A percentile compares a stretch with the other conserved stretches of the same genome.
These are phyloP conservation scores for Sphagnurus paluster DNA, from an alignment of 1,284 basidiomycete genomes.

Conservation along the genomic window DNA sequence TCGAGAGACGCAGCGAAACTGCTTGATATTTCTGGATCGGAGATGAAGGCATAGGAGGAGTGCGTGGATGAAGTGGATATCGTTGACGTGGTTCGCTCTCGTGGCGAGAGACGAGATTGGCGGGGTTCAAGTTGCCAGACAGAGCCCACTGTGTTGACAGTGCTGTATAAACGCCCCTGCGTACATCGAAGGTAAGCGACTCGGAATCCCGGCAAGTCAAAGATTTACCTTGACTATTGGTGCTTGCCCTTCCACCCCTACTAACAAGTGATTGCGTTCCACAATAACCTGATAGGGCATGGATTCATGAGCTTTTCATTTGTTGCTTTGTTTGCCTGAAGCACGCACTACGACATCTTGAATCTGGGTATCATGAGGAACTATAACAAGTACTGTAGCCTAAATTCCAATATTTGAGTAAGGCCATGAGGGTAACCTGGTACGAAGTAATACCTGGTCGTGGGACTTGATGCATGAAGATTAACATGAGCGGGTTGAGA, in stretches of 20 bases:
- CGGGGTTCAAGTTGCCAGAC: slow-evolving; percentile 79
- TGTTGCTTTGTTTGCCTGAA: not conserved
- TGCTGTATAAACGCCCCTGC: slow-evolving; percentile 74
- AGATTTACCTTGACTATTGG: slow-evolving; percentile 65
- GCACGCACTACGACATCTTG: slow-evolving; percentile 66
- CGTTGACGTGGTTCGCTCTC: slow-evolving; percentile 73
- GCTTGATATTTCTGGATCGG: slow-evolving; percentile 77
- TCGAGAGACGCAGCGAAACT: slow-evolving; percentile 79
- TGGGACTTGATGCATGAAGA: slow-evolving; percentile 46
- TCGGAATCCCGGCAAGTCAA: not conserved
- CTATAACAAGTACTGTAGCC: slow-evolving; percentile 76
- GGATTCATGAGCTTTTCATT: too few species aligned
- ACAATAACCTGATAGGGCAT: slow-evolving; percentile 55
- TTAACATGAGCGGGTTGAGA: slow-evolving; percentile 11
- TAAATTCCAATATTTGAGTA: slow-evolving; percentile 27
- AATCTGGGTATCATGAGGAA: slow-evolving; percentile 67
- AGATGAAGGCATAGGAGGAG: slow-evolving; percentile 76
- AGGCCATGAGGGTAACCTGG: slow-evolving; percentile 13
- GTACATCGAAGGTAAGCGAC: slow-evolving; percentile 6
- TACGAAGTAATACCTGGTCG: slow-evolving; percentile 52
- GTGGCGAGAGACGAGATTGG: slow-evolving; percentile 45
- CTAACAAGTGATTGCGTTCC: slow-evolving; percentile 67
- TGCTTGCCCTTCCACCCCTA: slow-evolving; percentile 64
- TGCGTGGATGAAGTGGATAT: slow-evolving; percentile 72
- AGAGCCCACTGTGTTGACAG: slow-evolving; percentile 60